Evolutionary conservation across 2,329 filamentous ascomycete species (phyloP).

Genomic region (Fusarium subglutinans): DNA sequence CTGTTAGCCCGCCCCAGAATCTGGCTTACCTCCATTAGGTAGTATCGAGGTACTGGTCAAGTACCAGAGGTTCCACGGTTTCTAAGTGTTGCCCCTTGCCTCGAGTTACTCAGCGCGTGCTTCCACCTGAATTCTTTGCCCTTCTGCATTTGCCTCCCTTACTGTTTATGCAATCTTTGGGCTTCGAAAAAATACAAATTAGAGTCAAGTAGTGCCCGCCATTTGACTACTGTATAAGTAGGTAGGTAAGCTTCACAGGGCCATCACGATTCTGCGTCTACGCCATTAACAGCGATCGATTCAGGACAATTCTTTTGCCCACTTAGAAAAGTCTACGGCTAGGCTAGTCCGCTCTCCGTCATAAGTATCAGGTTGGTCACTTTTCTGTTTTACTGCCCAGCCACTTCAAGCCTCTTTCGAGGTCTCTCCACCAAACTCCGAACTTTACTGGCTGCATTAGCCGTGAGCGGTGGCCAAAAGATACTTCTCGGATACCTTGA

Average conservation of each 20-base stretch:
- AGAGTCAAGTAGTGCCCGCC: slow-evolving; percentile 5
- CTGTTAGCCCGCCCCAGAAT: slow-evolving; percentile 23
- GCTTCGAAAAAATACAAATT: slow-evolving; percentile 16
- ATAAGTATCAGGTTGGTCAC: slow-evolving; percentile 28
- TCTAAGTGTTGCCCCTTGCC: slow-evolving; percentile 10
- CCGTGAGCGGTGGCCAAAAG: slow-evolving; percentile 41
- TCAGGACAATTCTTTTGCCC: slow-evolving; percentile 21
- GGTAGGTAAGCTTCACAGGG: background rate
- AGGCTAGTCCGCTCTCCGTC: slow-evolving; percentile 22
- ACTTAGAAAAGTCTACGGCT: slow-evolving; percentile 8
- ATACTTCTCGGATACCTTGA: slow-evolving; percentile 34
- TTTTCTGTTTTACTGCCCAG: slow-evolving; percentile 25
- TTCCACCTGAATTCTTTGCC: slow-evolving; percentile 24
- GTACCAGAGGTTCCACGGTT: slow-evolving; percentile 11
- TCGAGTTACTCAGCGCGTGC: background rate
- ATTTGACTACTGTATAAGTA: background rate
- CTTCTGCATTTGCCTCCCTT: slow-evolving; percentile 16
- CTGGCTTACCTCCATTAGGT: background rate
- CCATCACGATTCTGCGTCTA: slow-evolving; percentile 13
- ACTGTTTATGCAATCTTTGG: background rate
- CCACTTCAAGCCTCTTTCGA: slow-evolving; percentile 30
- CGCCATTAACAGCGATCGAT: slow-evolving; percentile 23
- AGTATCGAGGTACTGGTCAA: slow-evolving; percentile 14
- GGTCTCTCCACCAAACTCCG: slow-evolving; percentile 4
- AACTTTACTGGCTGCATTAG: slow-evolving; percentile 31